Percentiles rank a stretch among this genome's conserved stretches.
Evolutionary conservation across 768 basidiomycete genomes (phyloP).

Genomic region (Grammothele lineata): DNA sequence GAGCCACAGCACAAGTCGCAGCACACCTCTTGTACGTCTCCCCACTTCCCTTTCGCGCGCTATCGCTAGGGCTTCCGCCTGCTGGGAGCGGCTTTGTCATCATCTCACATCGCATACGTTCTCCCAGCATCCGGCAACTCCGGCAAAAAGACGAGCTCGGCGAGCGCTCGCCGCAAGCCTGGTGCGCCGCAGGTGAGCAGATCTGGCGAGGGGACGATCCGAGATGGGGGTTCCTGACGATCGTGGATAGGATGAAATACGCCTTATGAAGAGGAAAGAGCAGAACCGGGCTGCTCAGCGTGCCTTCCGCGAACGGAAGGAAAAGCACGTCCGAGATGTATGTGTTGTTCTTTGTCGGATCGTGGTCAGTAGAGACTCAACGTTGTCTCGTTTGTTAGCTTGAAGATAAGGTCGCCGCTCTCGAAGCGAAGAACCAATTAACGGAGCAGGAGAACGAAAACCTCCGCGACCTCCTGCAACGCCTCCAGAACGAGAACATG

Average conservation of each 20-base stretch:
- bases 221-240: neutral
- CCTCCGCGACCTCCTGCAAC: slow-evolving; percentile 75
- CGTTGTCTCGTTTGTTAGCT: slow-evolving; percentile 43
- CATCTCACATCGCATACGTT: neutral
- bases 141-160: slow-evolving; percentile 10
- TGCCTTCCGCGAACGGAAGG: slow-evolving; percentile 95
- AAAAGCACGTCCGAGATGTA: slow-evolving; percentile 96
- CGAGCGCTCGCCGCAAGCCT: slow-evolving; percentile 20
- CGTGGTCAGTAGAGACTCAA: neutral
- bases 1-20: slow-evolving; percentile 65
- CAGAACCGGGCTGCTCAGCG: slow-evolving; percentile 97
- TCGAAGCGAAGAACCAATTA: slow-evolving; percentile 77
- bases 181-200: slow-evolving; percentile 19
- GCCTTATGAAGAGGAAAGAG: slow-evolving; percentile 86
- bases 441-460: slow-evolving; percentile 82
- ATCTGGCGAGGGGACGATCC: neutral
- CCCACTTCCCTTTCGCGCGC: no score
- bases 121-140: slow-evolving; percentile 1
- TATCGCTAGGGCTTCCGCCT: no score
- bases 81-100: neutral
- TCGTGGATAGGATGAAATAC: slow-evolving; percentile 55
- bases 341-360: slow-evolving; percentile 29
- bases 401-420: slow-evolving; percentile 85
- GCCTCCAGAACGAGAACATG: slow-evolving; percentile 85
- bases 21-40: slow-evolving; percentile 48